Base-by-base conservation (phyloP, 306 rosid genomes). In the Cucurbita pepo region DNA sequence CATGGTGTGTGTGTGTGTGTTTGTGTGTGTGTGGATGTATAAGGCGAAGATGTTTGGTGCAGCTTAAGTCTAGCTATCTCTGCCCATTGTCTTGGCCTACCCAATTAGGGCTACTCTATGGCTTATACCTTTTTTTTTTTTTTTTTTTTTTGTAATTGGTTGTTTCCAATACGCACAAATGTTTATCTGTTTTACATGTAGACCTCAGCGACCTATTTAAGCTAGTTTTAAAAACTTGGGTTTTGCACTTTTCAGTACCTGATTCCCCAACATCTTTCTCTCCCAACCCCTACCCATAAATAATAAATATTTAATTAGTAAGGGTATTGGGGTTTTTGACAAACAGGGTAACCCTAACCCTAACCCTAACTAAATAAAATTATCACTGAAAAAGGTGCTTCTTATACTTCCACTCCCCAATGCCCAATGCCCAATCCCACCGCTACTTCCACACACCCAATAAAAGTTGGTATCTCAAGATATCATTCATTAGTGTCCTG, bases 181-280 rank as follows among this genome's bases (percentile, higher is more conserved):
- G 8, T 48, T 25, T 48, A 21, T 48, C 44, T 47, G 12, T 12
- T 10, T 22, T 4, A 0, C 19, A 34, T 15, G 8, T 69, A 71
- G 40, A 22, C 40, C 53, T 14, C 40, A 44, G 6, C 21, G 7
- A 12, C 55, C 73, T 69, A 69, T 69, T 66, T 6, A 19, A 21
- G 48, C 75, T 71, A 52, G 25, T n/a, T 54, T 19, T 10, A 8
- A n/a, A 38, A 41, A 72, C 73, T 55, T 56, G 64, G 76, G 76
- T 43, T 18, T 72, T 72, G 63, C 63, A 72, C 65, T 72, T 72
- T 72, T 56, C 76, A 72, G 76, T 37, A 72, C 53, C 64, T 72
- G 76, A 72, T 72, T 53, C 76, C 41, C 65, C 60, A 72, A 72
- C 63, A 53, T 72, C 64, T 36, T 11, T 43, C 65, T 72, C 51